Conservation (phyloP, 495 filamentous ascomycete genomes). For the Trichocladium uniseriatum region DNA sequence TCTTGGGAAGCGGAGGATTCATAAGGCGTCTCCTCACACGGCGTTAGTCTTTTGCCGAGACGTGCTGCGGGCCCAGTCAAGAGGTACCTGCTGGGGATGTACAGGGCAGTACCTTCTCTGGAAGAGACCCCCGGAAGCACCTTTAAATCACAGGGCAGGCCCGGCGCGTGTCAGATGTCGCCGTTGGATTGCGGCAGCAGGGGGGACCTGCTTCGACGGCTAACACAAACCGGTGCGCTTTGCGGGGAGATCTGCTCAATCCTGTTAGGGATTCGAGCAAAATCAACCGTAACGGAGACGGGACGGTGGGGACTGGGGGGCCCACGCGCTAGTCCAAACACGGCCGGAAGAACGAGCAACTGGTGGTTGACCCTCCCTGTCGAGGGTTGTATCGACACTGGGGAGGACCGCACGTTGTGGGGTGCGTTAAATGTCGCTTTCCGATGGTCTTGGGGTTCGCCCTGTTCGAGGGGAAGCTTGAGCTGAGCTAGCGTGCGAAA, state of each 20-base stretch:
- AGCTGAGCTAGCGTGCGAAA: slow-evolving; percentile 6
- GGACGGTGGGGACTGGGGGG: slow-evolving; percentile 8
- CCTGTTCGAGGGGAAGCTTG: neutral
- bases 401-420: slow-evolving; percentile 11
- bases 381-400: slow-evolving; percentile 13
- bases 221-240: slow-evolving; percentile 2
- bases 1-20: slow-evolving; percentile 22
- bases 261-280: neutral
- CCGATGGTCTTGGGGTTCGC: neutral
- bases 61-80: neutral
- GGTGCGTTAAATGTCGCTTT: slow-evolving; percentile 15
- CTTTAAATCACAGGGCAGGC: slow-evolving; percentile 2
- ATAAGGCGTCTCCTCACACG: slow-evolving; percentile 17
- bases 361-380: slow-evolving; percentile 16
- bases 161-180: slow-evolving; percentile 3
- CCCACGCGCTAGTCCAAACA: slow-evolving; percentile 4
- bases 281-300: slow-evolving; percentile 9
- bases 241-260: slow-evolving; percentile 2
- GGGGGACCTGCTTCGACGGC: neutral
- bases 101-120: neutral
- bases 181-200: neutral
- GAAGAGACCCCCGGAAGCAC: neutral
- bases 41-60: slow-evolving; percentile 13
- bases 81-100: neutral
- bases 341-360: too few relatives aligned